Evolutionary conservation across 257 asterid species (phyloP).

Genomic region (Galeopsis tetrahit): DNA sequence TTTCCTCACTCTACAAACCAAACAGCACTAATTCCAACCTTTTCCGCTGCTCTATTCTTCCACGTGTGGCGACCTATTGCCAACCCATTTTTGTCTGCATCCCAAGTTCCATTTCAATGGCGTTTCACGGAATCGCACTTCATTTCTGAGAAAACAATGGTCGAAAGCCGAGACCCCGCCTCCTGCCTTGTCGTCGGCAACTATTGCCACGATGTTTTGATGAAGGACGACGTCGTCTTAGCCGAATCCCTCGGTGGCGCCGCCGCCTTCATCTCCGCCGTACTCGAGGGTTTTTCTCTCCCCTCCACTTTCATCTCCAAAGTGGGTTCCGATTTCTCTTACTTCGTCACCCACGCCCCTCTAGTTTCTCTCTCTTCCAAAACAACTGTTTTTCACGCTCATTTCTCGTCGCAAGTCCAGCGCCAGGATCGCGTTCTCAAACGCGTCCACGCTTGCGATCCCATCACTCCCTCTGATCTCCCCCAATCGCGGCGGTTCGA

Average conservation of each 20-base stretch:
- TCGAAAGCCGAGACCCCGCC: slow-evolving; percentile 30
- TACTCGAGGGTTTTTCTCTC: slow-evolving; percentile 68
- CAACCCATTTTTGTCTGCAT: slow-evolving; percentile 35
- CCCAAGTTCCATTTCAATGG: slow-evolving; percentile 37
- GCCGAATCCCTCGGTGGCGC: slow-evolving; percentile 96
- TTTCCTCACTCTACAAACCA: slow-evolving; percentile 1
- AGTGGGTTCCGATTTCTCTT: slow-evolving; percentile 80
- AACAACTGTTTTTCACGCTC: slow-evolving; percentile 84
- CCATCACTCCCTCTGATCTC: slow-evolving; percentile 66
- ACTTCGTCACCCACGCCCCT: slow-evolving; percentile 59
- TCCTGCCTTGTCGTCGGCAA: slow-evolving; percentile 83
- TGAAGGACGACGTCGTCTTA: slow-evolving; percentile 64
- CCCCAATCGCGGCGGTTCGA: slow-evolving; percentile 55
- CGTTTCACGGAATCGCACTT: slow-evolving; percentile 26
- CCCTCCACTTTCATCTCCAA: slow-evolving; percentile 63
- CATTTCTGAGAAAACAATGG: slow-evolving; percentile 28
- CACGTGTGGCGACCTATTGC: slow-evolving; percentile 39
- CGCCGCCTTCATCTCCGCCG: slow-evolving; percentile 79
- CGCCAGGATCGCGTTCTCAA: slow-evolving; percentile 78
- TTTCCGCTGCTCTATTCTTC: slow-evolving; percentile 29
- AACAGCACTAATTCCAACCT: slow-evolving; percentile 35
- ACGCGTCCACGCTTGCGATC: slow-evolving; percentile 68
- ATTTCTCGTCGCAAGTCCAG: slow-evolving; percentile 65
- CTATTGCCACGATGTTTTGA: slow-evolving; percentile 88
- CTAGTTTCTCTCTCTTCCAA: slow-evolving; percentile 41